Base-by-base conservation (phyloP, 2,329 filamentous ascomycete species). In the Colletotrichum sp. region DNA sequence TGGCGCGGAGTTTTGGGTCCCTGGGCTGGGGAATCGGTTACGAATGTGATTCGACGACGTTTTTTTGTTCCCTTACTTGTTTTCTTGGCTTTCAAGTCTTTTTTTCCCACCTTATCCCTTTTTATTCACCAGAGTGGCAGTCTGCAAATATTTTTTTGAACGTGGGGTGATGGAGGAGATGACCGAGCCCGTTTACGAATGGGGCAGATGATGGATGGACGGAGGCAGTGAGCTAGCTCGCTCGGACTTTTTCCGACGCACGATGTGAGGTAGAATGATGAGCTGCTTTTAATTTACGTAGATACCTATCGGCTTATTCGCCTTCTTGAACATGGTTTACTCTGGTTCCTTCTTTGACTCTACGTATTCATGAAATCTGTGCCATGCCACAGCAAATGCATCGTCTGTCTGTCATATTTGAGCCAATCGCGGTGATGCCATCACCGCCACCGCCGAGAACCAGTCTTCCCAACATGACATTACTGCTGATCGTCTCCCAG, bases 1-100 rank as follows among this genome's bases (percentile, higher is more conserved):
- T 78, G 75, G 77, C 77, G 76, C 76, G 77, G 77, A 75, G 77
- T 78, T 75, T 59, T 49, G 71, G 74, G 68, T 64, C 64, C 64
- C 62, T 60, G 52, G 49, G 70, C 26, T 52, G 30, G 30, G 71
- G 59, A 71, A 67, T 70, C 49, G 67, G 32, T 72, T 68, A 76
- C 69, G 73, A 76, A 72, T 59, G 69, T 59, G 36, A 72, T 72
- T 68, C 63, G 44, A 76, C 49, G 63, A 72, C 24, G 67, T 44
- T 60, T 67, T 60, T 60, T 26, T 63, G 57, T 62, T 26, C 15
- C 36, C 36, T 39, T 39, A 63, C 62, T 52, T 55, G 24, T 18
- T 52, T 68, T 68, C 7, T 26, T 5, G 28, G 36, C 24, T 44
- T 34, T 34, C 7, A 24, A 68, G 49, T 26, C 28, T 52, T 64